Percentiles rank a stretch among this genome's conserved stretches.
Conservation (phyloP, 2,329 filamentous ascomycete genomes). For the Elsinoe fawcettii region DNA sequence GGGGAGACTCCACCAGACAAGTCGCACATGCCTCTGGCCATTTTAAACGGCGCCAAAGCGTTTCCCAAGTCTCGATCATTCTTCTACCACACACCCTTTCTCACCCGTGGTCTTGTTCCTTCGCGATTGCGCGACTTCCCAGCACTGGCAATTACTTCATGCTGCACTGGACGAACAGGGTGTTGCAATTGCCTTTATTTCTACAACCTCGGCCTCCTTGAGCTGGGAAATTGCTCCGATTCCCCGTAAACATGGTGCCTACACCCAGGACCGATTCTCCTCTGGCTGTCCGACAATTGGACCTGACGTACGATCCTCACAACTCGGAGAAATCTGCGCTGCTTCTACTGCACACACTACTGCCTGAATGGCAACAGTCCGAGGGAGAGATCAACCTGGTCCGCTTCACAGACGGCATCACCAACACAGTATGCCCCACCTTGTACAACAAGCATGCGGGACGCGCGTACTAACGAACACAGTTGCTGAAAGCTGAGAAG, state of each 20-base stretch:
- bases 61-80: conserved; percentile 3
- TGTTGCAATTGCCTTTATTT: conserved; percentile 12
- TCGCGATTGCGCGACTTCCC: conserved; percentile 14
- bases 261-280: conserved; percentile 26
- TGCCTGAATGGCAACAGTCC: conserved; percentile 69
- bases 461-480: conserved; percentile 24
- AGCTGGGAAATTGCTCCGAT: background rate
- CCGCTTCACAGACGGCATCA: conserved; percentile 95
- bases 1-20: conserved; percentile 1
- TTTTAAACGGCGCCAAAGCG: conserved; percentile 11
- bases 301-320: conserved; percentile 67
- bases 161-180: conserved; percentile 11
- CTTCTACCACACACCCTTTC: conserved; percentile 1
- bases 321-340: conserved; percentile 73
- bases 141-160: conserved; percentile 11
- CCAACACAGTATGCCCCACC: conserved; percentile 61
- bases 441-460: background rate
- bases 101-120: background rate
- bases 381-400: conserved; percentile 74
- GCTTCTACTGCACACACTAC: conserved; percentile 67
- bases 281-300: conserved; percentile 47
- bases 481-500: conserved; percentile 68
- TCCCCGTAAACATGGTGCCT: conserved; percentile 15
- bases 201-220: conserved; percentile 14
- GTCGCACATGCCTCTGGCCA: conserved; percentile 9